Evolutionary conservation across 2,329 filamentous ascomycete genomes (phyloP), one percentile per base, ranked within the genome.

Genomic region (Triangularia setosa): DNA sequence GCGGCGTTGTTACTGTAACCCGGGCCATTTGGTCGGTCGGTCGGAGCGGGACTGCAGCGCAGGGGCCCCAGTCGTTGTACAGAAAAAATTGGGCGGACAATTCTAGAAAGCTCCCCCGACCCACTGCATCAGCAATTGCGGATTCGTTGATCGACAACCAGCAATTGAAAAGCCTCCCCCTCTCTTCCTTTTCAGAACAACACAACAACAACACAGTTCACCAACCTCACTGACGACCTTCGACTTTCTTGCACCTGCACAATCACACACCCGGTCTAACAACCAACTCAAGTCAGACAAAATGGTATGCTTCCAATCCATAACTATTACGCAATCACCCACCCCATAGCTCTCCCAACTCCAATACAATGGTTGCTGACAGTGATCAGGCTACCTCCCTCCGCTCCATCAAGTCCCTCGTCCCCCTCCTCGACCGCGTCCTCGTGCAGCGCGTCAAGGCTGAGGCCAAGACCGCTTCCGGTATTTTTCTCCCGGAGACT

Each of bases 381-480:
- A 60, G 48, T 59, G 11, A 30, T 54, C 7, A 89, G 87, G 80
- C 86, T 72, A 89, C 87, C 76, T 86, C 93, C 71, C 87, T 98
- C 83, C 95, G 94, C 80, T 96, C 91, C 78, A 93, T 99, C 87
- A 95, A 94, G 82, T 89, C 89, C 75, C 93, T 99, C 74, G 91
- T 90, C 66, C 95, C 95, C 69, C 93, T 99, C 72, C 89, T 99
- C 80, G 95, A 99, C 88, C 94, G 95, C 74, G 93, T 99, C 73
- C 90, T 99, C 70, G 92, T 99, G 72, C 95, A 99, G 88, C 92
- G 95, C 81, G 82, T 97, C 83, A 98, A 98, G 85, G 91, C 94
- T 75, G 94, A 98, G 82, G 80, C 93, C 77, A 97, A 97, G 87
- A 99, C 95, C 58, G 93, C 95, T 73, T 89, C 89, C 75, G 95